phyloP scores from a whole-genome alignment of 306 rosid species.

The Trifolium pratense region DNA sequence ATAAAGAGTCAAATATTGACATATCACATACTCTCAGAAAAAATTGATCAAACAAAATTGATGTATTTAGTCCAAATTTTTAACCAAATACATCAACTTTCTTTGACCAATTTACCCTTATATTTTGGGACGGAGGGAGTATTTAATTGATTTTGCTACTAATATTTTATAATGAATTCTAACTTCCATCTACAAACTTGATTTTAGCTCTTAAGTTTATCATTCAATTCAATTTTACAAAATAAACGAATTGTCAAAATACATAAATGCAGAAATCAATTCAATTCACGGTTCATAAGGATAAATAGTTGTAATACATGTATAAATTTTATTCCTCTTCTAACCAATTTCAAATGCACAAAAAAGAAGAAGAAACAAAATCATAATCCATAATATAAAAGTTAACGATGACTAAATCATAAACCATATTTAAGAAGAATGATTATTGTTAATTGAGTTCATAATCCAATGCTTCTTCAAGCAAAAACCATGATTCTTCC shows the following conservation, averaged over 20 bases:
- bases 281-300: background rate
- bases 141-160: no score
- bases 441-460: slow-evolving; percentile 31
- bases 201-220: background rate
- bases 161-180: background rate
- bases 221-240: background rate
- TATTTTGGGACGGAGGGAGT: no score
- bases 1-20: background rate
- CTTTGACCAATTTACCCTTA: no score
- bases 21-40: no score
- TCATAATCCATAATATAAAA: background rate
- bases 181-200: background rate
- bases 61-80: no score
- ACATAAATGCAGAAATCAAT: background rate
- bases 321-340: background rate
- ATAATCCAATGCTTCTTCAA: slow-evolving; percentile 53
- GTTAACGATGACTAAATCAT: background rate
- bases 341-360: slow-evolving; percentile 11
- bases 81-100: no score
- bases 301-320: slow-evolving; percentile 1
- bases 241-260: background rate
- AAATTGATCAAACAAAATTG: no score
- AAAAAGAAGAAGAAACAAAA: background rate
- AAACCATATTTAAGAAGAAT: slow-evolving; percentile 1
- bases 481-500: slow-evolving; percentile 63